Base-by-base conservation (phyloP, 495 filamentous ascomycete genomes). In the Penicillium desertorum region DNA sequence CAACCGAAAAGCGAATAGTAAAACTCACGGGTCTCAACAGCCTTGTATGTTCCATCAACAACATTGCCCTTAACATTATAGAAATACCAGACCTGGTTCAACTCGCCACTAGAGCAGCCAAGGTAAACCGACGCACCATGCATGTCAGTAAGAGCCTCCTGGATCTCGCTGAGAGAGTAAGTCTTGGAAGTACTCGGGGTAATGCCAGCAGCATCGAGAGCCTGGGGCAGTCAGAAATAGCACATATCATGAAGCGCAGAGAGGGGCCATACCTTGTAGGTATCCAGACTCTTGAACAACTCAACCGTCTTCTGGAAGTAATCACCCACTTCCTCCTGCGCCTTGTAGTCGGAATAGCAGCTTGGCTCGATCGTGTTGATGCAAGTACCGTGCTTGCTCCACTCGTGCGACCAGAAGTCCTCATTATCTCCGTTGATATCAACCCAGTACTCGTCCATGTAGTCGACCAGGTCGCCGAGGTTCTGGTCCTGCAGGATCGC, bases 381-480 rank as follows among this genome's bases (percentile, higher is more conserved):
- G 58, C 80, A 83, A 44, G 80, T 83, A 61, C 89, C 76, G 62
- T 96, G 91, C 71, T 91, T 93, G 69, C 77, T 80, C 86, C 86
- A 95, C 63, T 93, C 89, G 65, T 92, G 89, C 63, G 84, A 73
- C 90, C 89, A 93, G 64, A 93, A 83, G 17, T 69, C 67, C 59
- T 87, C 83, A 54, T 86, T 83, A 41, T 81, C 71, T n/a, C 87
- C 82, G 49, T 75, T 30, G 45, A 81, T 70, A 65, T 77, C 73
- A 49, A 80, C 78, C 90, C 89, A 93, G 74, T 89, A 91, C 12
- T 77, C 77, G 30, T 86, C 68, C 89, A 92, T 92, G 64, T 86
- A 87, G 5, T 69, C 62, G 2, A 93, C 72, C 4, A 92, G 74
- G 2, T 83, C 81, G 0, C 63, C 71, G 39, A 82, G 78, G 53